phyloP scores from a whole-genome alignment of 306 rosid species.

The Castanospermum australe region DNA sequence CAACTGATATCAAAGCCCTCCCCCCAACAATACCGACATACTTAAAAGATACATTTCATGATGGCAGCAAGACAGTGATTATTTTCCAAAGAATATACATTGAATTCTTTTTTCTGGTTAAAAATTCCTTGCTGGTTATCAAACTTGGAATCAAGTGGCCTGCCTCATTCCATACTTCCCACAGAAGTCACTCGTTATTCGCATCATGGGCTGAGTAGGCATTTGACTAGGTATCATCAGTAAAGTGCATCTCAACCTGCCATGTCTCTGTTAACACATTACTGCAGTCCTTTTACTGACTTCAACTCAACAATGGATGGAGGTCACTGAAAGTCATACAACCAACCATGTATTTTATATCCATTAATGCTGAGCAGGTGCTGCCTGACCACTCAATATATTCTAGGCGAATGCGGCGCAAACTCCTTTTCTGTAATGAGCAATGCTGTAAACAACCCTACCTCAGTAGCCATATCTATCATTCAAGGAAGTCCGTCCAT shows the following conservation, averaged over 20 bases:
- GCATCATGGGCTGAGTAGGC: conserved; percentile 4
- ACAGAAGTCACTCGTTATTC: neutral
- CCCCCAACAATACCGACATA: neutral
- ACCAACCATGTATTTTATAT: neutral
- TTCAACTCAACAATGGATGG: neutral
- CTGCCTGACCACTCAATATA: neutral
- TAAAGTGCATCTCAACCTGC: conserved; percentile 6
- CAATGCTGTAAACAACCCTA: neutral
- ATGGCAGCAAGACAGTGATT: neutral
- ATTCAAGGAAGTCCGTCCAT: conserved; percentile 84
- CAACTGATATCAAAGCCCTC: neutral
- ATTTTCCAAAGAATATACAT: neutral
- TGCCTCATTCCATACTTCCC: neutral
- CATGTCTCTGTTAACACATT: neutral
- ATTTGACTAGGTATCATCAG: neutral
- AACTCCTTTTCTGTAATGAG: neutral
- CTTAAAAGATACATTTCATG: neutral
- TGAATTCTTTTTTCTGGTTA: neutral
- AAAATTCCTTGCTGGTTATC: neutral
- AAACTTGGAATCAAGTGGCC: neutral
- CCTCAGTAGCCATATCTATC: conserved; percentile 78
- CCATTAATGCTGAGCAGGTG: conserved; percentile 10
- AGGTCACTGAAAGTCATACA: conserved; percentile 15
- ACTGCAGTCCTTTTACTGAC: neutral
- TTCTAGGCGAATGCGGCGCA: neutral